Conservation (phyloP, 768 basidiomycete genomes). For the Panus rudis region DNA sequence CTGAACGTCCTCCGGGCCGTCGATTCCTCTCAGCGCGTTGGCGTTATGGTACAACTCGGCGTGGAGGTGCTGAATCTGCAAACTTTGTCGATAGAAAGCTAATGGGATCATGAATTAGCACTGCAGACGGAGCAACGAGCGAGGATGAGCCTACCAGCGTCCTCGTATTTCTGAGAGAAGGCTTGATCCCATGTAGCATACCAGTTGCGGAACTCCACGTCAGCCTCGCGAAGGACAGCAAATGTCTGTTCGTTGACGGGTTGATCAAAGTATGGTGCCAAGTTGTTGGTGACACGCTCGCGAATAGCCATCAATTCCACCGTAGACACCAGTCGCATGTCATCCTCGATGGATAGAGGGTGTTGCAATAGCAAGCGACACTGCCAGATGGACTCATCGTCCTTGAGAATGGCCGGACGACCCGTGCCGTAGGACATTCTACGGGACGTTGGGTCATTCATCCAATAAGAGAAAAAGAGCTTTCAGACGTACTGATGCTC, state of each 20-base stretch:
- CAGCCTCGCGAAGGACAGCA: conserved; percentile 62
- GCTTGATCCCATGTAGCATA: conserved; percentile 72
- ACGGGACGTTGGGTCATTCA: conserved; percentile 3
- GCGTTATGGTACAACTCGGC: conserved; percentile 83
- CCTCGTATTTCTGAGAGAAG: conserved; percentile 77
- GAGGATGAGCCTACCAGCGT: conserved; percentile 49
- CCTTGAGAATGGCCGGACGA: conserved; percentile 85
- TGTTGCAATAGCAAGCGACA: conserved; percentile 78
- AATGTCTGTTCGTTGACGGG: conserved; percentile 73
- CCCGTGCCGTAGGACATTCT: conserved; percentile 95
- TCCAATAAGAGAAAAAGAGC: conserved; percentile 23
- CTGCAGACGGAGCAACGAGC: background rate
- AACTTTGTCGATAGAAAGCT: conserved; percentile 86
- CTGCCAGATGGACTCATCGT: conserved; percentile 85
- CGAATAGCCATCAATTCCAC: conserved; percentile 89
- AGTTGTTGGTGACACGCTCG: conserved; percentile 75
- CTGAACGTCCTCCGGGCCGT: conserved; percentile 79
- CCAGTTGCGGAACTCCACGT: conserved; percentile 76
- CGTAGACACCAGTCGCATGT: conserved; percentile 91
- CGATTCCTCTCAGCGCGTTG: conserved; percentile 75
- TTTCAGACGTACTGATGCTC: conserved; percentile 94
- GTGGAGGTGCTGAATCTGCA: conserved; percentile 82
- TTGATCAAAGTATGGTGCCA: conserved; percentile 68
- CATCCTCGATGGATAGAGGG: conserved; percentile 85
- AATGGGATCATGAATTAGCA: conserved; percentile 1